A percentile compares a stretch with the other conserved stretches of the same genome.
Evolutionary conservation across 1,284 basidiomycete genomes (phyloP).

Genomic region (Heterobasidion annosum): DNA sequence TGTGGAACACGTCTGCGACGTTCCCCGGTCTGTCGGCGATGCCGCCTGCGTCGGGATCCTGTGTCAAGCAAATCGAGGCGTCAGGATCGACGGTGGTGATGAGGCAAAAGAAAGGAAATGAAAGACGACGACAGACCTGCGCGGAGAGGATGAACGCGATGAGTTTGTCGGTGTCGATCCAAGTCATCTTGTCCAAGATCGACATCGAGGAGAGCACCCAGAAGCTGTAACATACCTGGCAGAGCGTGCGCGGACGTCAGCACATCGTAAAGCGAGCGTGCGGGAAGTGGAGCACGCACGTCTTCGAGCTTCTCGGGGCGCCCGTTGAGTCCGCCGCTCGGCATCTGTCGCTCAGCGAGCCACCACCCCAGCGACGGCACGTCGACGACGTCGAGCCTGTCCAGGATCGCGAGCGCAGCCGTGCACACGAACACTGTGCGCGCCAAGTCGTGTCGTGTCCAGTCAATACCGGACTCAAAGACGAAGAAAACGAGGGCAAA

Average conservation of each 20-base stretch:
- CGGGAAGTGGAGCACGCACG: constrained; percentile 34
- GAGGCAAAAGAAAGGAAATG: not conserved
- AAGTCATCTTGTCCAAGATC: constrained; percentile 77
- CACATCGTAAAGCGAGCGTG: not conserved
- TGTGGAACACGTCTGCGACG: constrained; percentile 96
- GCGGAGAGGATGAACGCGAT: constrained; percentile 80
- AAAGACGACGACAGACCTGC: constrained; percentile 44
- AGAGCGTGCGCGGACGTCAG: not conserved
- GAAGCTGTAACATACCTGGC: constrained; percentile 93
- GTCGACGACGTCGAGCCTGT: constrained; percentile 74
- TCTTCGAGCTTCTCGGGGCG: constrained; percentile 98
- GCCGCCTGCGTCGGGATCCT: constrained; percentile 89
- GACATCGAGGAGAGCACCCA: constrained; percentile 91
- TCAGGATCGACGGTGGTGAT: not conserved
- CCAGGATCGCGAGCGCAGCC: constrained; percentile 81
- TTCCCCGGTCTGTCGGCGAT: constrained; percentile 93
- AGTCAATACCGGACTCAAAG: too few relatives aligned
- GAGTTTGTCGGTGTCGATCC: constrained; percentile 89
- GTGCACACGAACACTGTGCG: constrained; percentile 81
- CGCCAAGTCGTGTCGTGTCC: not conserved
- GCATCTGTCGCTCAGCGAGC: constrained; percentile 89
- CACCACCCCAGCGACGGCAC: constrained; percentile 78
- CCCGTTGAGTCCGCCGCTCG: constrained; percentile 91
- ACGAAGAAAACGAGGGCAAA: not conserved
- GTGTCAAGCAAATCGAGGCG: not conserved